These are phyloP conservation scores for Emmonsiellopsis sp. DNA, from an alignment of 2,329 filamentous ascomycete genomes.

Conservation along the genomic window DNA sequence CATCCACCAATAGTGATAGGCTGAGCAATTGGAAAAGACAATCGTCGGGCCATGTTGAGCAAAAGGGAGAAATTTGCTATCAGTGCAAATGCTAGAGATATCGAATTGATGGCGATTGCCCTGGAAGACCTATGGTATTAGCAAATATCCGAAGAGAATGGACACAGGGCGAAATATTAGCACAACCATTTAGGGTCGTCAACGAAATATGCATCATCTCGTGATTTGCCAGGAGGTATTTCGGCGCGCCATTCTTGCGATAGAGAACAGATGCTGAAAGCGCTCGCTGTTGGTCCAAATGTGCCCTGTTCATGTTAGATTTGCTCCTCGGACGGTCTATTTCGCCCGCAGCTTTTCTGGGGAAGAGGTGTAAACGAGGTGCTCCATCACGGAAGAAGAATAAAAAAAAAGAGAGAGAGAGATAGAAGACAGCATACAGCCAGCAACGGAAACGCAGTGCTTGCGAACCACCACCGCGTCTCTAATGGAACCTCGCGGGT, in stretches of 20 bases:
- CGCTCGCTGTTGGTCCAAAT: constrained; percentile 47
- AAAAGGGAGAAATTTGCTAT: constrained; percentile 47
- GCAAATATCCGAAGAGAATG: not conserved
- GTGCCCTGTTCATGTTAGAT: constrained; percentile 28
- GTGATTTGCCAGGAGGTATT: constrained; percentile 37
- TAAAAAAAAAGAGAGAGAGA: not conserved
- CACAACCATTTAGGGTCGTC: constrained; percentile 45
- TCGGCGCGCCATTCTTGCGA: constrained; percentile 48
- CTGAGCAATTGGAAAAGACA: constrained; percentile 48
- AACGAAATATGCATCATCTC: constrained; percentile 38
- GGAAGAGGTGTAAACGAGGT: too few relatives aligned
- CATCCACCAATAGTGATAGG: constrained; percentile 54
- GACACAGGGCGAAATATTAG: not conserved
- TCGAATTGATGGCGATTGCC: constrained; percentile 46
- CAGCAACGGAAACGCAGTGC: constrained; percentile 49
- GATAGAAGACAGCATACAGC: constrained; percentile 28
- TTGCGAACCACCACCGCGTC: constrained; percentile 51
- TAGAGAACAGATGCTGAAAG: constrained; percentile 48
- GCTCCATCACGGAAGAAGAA: too few relatives aligned
- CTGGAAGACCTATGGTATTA: constrained; percentile 18
- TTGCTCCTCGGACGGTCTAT: too few relatives aligned
- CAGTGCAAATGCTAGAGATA: constrained; percentile 47
- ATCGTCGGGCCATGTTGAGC: constrained; percentile 50
- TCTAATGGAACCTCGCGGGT: not conserved
- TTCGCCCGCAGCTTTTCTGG: too few relatives aligned